A percentile compares a stretch with the other conserved stretches of the same genome.
Evolutionary conservation across 2,329 filamentous ascomycete genomes (phyloP).

Genomic region (Aspergillaceae sp.): DNA sequence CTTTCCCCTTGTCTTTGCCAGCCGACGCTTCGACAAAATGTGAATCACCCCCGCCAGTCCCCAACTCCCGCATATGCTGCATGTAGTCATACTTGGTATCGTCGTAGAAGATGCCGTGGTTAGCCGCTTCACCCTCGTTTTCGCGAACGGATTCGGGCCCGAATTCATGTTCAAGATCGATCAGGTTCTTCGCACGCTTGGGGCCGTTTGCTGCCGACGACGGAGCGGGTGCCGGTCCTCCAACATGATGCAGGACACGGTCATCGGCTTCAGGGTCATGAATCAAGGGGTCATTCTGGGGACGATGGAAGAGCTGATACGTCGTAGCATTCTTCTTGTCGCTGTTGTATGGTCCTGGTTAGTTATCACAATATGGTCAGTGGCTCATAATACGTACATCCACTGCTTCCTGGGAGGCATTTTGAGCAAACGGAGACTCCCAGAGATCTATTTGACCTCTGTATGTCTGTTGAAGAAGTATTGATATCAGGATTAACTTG

Average conservation of each 20-base stretch:
- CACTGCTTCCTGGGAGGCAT: constrained; percentile 69
- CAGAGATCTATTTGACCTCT: too few relatives aligned
- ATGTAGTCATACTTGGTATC: constrained; percentile 98
- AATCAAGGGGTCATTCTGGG: constrained; percentile 94
- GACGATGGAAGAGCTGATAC: constrained; percentile 89
- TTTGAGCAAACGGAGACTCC: constrained; percentile 28
- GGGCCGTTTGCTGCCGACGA: constrained; percentile 16
- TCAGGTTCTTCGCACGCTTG: constrained; percentile 52
- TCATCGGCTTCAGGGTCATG: constrained; percentile 82
- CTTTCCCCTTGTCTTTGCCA: constrained; percentile 66
- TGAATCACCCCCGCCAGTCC: constrained; percentile 57
- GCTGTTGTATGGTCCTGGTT: constrained; percentile 27
- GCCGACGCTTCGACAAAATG: constrained; percentile 68
- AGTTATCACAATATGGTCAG: background rate
- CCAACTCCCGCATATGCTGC: constrained; percentile 94
- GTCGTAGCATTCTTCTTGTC: constrained; percentile 90
- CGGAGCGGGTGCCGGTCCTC: constrained; percentile 26
- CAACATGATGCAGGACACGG: constrained; percentile 74
- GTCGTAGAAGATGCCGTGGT: constrained; percentile 88
- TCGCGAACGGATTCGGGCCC: constrained; percentile 60
- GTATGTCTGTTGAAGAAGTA: too few relatives aligned
- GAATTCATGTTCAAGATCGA: constrained; percentile 68
- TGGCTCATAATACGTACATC: constrained; percentile 48
- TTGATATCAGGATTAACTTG: too few relatives aligned
- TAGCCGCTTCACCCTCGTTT: constrained; percentile 94